A percentile compares a stretch with the other conserved stretches of the same genome.
Evolutionary conservation across 140 eudicot genomes (phyloP).

Genomic region (Anethum foeniculum): DNA sequence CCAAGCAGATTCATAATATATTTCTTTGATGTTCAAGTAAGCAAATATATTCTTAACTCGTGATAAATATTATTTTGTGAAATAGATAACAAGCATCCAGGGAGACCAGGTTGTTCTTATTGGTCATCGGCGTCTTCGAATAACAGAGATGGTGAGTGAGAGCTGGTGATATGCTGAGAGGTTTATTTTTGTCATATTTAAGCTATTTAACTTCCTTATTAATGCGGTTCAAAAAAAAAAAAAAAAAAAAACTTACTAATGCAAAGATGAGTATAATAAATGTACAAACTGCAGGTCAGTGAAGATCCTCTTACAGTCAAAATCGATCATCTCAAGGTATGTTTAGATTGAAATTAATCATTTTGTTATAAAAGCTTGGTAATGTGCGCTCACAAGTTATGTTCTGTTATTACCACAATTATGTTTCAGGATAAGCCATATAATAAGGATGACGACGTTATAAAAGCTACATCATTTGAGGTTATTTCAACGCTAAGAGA

Average conservation of each 20-base stretch:
- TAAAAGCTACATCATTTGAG: constrained; percentile 93
- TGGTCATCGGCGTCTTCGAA: constrained; percentile 93
- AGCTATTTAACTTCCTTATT: background rate
- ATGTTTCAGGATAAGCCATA: constrained; percentile 63
- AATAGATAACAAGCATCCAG: constrained; percentile 76
- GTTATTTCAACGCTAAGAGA: constrained; percentile 86
- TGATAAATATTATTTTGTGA: constrained; percentile 13
- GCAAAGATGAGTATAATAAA: background rate
- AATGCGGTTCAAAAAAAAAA: too few species aligned
- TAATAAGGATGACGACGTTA: constrained; percentile 80
- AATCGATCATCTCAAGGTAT: constrained; percentile 95
- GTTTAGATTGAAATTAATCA: constrained; percentile 6
- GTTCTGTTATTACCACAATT: background rate
- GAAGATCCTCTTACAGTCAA: constrained; percentile 95
- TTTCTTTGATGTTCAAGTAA: background rate
- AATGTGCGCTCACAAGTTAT: background rate
- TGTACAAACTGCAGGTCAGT: constrained; percentile 57
- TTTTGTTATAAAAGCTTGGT: background rate
- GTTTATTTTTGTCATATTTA: background rate
- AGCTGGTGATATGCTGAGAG: background rate
- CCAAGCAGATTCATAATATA: background rate
- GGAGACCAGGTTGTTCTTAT: constrained; percentile 88
- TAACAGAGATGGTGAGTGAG: constrained; percentile 85
- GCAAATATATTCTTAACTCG: background rate
- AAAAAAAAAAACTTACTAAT: background rate